Base-by-base conservation (phyloP, 2,329 filamentous ascomycete genomes). In the Calonectria montana region DNA sequence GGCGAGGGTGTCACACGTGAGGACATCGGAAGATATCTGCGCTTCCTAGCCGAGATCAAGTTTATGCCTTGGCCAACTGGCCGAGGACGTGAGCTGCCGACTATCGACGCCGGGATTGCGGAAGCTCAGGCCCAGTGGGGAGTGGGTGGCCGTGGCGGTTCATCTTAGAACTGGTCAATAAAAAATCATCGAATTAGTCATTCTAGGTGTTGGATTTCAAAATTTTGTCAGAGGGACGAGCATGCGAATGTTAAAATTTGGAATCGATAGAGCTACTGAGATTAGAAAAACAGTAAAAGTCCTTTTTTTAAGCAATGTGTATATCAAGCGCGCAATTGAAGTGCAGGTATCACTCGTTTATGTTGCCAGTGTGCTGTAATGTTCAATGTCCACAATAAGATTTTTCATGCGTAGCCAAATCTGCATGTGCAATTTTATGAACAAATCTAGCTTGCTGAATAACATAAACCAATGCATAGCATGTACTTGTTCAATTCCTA, bases 1-100 rank as follows among this genome's bases (percentile, higher is more conserved):
- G 80, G 90, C 4, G 71, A 76, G 65, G 74, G 71, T 18, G 55
- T 76, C n/a, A 70, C 59, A n/a, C 55, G 74, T 15, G 69, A 76
- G 59, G 62, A 66, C 48, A 65, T 75, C 59, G 74, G 74, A 61
- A 62, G 71, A 27, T 73, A 70, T 47, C 45, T 69, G 21, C 47
- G 67, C 13, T 69, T 71, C 68, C 62, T 76, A 1, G 69, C 70
- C n/a, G 69, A 73, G 53, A 78, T 62, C 62, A 72, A 74, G 55
- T 78, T 77, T 64, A 66, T 77, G 55, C 43, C 66, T 5, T 64
- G 41, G 57, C 74, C 73, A 5, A 76, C 74, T 0, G 57, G 68
- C 7, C 69, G 74, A 21, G 70, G 76, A 29, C 66, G 76, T 13
- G 71, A 74, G 67, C 69, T 77, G 48, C 76, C 75, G 12, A 16